Percentiles rank a stretch among this genome's conserved stretches.
These are phyloP conservation scores for Pseudogymnoascus sp. DNA, from an alignment of 2,329 filamentous ascomycete species.

Conservation along the genomic window DNA sequence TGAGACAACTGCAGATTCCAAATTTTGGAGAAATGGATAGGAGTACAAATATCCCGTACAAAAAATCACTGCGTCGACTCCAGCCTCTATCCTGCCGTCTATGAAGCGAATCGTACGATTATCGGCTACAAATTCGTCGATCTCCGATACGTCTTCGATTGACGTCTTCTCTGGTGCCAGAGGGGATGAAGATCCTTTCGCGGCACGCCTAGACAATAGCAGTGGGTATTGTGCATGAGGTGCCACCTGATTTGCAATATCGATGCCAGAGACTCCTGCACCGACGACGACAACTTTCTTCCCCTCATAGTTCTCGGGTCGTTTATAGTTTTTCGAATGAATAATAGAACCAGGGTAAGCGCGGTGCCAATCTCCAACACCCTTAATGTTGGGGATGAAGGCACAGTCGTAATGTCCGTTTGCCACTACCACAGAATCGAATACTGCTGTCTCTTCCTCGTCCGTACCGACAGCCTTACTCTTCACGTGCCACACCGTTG, in stretches of 20 bases:
- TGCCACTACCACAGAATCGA: slow-evolving; percentile 70
- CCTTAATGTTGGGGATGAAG: slow-evolving; percentile 55
- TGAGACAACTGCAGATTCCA: slow-evolving; percentile 51
- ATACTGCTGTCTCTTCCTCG: slow-evolving; percentile 16
- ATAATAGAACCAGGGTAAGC: slow-evolving; percentile 54
- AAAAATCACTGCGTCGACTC: slow-evolving; percentile 73
- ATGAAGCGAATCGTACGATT: slow-evolving; percentile 58
- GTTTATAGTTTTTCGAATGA: slow-evolving; percentile 77
- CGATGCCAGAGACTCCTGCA: slow-evolving; percentile 74
- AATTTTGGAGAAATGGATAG: slow-evolving; percentile 59
- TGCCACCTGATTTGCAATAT: slow-evolving; percentile 73
- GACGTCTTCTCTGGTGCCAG: slow-evolving; percentile 20
- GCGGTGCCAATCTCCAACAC: slow-evolving; percentile 52
- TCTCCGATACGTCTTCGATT: slow-evolving; percentile 32
- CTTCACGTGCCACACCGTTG: slow-evolving; percentile 16
- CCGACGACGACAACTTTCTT: slow-evolving; percentile 80
- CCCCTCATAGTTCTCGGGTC: slow-evolving; percentile 50
- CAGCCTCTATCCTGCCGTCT: slow-evolving; percentile 55
- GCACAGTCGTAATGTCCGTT: slow-evolving; percentile 69
- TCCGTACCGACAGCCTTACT: slow-evolving; percentile 22
- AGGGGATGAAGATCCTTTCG: slow-evolving; percentile 31
- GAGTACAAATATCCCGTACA: slow-evolving; percentile 87
- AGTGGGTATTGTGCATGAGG: slow-evolving; percentile 46
- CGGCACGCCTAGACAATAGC: slow-evolving; percentile 23
- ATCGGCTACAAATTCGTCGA: slow-evolving; percentile 47